Evolutionary conservation across 1,139 yeast genomes (phyloP).

Genomic region (Kurtzmaniella natalensis): DNA sequence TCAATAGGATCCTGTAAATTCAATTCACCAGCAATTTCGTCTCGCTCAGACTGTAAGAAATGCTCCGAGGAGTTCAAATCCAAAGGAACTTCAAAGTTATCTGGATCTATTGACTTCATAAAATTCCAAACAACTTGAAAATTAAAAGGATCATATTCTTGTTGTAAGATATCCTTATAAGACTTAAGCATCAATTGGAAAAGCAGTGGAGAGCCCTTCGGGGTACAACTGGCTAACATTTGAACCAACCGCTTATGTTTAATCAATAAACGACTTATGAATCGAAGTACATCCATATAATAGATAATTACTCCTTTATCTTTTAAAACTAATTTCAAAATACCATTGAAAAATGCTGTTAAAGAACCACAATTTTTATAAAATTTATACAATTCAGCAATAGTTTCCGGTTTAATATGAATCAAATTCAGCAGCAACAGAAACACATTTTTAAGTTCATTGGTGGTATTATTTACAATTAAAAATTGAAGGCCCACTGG

Average conservation of each 20-base stretch:
- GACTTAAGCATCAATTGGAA: slow-evolving; percentile 2
- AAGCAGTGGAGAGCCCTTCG: background rate
- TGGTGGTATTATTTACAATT: slow-evolving; percentile 40
- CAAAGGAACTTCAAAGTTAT: slow-evolving; percentile 1
- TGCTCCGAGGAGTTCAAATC: background rate
- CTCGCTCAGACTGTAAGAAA: background rate
- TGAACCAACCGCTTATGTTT: slow-evolving; percentile 33
- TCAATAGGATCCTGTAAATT: background rate
- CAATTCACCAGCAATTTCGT: background rate
- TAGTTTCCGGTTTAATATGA: slow-evolving; percentile 30
- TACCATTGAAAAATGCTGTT: slow-evolving; percentile 37
- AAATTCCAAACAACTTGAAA: slow-evolving; percentile 36
- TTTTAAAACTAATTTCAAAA: slow-evolving; percentile 33
- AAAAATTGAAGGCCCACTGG: slow-evolving; percentile 40
- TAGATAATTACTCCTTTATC: slow-evolving; percentile 41
- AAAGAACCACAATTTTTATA: slow-evolving; percentile 31
- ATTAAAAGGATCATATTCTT: slow-evolving; percentile 32
- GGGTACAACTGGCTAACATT: slow-evolving; percentile 19
- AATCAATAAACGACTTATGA: slow-evolving; percentile 30
- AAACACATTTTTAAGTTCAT: slow-evolving; percentile 30
- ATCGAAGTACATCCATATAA: slow-evolving; percentile 38
- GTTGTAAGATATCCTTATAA: slow-evolving; percentile 30
- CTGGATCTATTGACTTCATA: slow-evolving; percentile 13
- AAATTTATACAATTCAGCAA: slow-evolving; percentile 31
- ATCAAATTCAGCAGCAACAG: slow-evolving; percentile 32